Percentiles rank a stretch among this genome's conserved stretches.
Evolutionary conservation across 1,139 yeast genomes (phyloP).

Genomic region (Blastobotrys apis): DNA sequence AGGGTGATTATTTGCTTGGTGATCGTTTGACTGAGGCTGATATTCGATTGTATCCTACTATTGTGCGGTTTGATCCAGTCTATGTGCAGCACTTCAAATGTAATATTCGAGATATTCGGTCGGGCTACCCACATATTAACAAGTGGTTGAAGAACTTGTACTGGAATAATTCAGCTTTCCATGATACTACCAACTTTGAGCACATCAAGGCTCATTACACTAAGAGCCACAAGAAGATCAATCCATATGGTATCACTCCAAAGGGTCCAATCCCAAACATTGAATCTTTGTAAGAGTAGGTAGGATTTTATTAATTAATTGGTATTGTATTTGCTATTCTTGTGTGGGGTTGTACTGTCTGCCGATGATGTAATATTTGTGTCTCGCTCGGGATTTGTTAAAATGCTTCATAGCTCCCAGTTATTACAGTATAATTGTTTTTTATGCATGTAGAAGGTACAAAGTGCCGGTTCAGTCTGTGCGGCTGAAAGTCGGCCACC

Average conservation of each 20-base stretch:
- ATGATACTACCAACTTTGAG: constrained; percentile 75
- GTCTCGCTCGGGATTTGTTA: too few relatives aligned
- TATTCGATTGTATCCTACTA: constrained; percentile 75
- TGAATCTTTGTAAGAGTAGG: constrained; percentile 24
- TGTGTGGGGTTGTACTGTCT: too few relatives aligned
- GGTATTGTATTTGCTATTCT: too few relatives aligned
- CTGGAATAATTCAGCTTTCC: constrained; percentile 78
- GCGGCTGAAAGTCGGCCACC: too few relatives aligned
- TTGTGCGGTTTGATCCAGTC: constrained; percentile 83
- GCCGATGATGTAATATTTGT: too few relatives aligned
- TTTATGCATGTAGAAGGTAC: too few relatives aligned
- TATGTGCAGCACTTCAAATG: constrained; percentile 95
- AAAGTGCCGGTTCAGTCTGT: too few relatives aligned
- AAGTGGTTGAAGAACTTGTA: constrained; percentile 78
- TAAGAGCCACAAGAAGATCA: constrained; percentile 67
- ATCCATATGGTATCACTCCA: constrained; percentile 82
- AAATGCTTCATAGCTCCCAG: too few relatives aligned
- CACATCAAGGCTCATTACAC: constrained; percentile 92
- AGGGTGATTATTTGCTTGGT: constrained; percentile 56
- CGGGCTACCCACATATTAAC: constrained; percentile 73
- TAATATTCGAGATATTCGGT: constrained; percentile 76
- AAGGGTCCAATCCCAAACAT: constrained; percentile 84
- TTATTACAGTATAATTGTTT: too few relatives aligned
- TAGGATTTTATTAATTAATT: background rate
- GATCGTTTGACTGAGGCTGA: constrained; percentile 83